Conservation (phyloP, 2,329 filamentous ascomycete genomes). For the Fusarium longipes region DNA sequence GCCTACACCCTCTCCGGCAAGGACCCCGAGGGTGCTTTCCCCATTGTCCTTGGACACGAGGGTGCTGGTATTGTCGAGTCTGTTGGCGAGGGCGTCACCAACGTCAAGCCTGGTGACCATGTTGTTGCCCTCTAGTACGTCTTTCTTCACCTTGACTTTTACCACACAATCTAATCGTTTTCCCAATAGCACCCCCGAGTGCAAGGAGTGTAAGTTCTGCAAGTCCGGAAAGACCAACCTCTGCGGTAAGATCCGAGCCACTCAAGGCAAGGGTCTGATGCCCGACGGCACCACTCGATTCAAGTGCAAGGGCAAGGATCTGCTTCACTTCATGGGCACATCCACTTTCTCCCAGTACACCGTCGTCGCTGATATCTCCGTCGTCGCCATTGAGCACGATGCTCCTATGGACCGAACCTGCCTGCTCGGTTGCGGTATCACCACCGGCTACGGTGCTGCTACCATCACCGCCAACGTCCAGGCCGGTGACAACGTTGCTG, state of each 20-base stretch:
- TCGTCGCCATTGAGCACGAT: constrained; percentile 89
- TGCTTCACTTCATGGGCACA: constrained; percentile 99
- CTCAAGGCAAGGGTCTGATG: constrained; percentile 96
- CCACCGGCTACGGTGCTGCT: constrained; percentile 96
- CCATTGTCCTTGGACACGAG: constrained; percentile 89
- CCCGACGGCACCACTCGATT: constrained; percentile 96
- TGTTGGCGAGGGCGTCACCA: constrained; percentile 93
- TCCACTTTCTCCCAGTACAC: constrained; percentile 99
- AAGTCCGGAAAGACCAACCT: constrained; percentile 99
- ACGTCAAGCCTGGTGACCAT: constrained; percentile 92
- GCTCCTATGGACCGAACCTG: constrained; percentile 97
- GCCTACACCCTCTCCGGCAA: constrained; percentile 96
- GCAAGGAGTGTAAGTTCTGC: constrained; percentile 99
- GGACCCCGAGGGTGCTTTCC: constrained; percentile 95
- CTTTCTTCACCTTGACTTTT: not conserved
- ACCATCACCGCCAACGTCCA: constrained; percentile 93
- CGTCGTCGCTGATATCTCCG: constrained; percentile 97
- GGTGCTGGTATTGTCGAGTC: constrained; percentile 93
- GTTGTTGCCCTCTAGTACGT: constrained; percentile 87
- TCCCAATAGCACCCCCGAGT: constrained; percentile 84
- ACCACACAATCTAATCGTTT: constrained; percentile 12
- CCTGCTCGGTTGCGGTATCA: constrained; percentile 97
- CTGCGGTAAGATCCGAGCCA: constrained; percentile 97
- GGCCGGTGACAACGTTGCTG: constrained; percentile 86
- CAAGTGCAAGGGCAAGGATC: constrained; percentile 92